phyloP scores from a whole-genome alignment of 148 eudicot species.

The Vaccinium darrowii region DNA sequence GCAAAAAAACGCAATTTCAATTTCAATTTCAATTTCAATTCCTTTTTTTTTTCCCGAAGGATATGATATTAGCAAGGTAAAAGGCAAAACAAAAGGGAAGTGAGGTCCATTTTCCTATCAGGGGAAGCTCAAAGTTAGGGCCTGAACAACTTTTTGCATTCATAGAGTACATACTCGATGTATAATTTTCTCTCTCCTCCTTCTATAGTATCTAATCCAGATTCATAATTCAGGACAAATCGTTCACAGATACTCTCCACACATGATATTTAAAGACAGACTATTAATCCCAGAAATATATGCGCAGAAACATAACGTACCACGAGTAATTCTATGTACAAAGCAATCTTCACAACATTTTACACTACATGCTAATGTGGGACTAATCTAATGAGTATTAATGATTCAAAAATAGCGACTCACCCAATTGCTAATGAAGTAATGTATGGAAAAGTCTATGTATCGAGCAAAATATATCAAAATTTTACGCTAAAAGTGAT shows the following conservation, averaged over 20 bases:
- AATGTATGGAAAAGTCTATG: neutral
- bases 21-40: no score
- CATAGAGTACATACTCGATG: neutral
- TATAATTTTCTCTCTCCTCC: neutral
- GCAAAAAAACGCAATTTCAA: neutral
- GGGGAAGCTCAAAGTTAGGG: neutral
- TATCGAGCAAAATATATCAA: no score
- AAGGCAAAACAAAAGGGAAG: neutral
- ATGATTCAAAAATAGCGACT: no score
- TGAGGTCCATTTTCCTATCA: neutral
- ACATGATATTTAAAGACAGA: no score
- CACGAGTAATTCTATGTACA: no score
- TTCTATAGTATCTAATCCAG: neutral
- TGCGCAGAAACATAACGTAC: no score
- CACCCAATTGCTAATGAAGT: neutral
- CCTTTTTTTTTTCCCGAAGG: no score
- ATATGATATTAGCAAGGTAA: neutral
- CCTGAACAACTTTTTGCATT: neutral
- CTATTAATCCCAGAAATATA: no score
- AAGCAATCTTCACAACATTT: no score
- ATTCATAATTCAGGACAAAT: neutral
- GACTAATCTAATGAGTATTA: no score
- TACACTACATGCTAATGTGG: no score
- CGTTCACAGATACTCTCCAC: neutral
- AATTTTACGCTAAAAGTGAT: neutral